Evolutionary conservation across 495 filamentous ascomycete genomes (phyloP).

Genomic region (Hypomontagnella submonticulosa): DNA sequence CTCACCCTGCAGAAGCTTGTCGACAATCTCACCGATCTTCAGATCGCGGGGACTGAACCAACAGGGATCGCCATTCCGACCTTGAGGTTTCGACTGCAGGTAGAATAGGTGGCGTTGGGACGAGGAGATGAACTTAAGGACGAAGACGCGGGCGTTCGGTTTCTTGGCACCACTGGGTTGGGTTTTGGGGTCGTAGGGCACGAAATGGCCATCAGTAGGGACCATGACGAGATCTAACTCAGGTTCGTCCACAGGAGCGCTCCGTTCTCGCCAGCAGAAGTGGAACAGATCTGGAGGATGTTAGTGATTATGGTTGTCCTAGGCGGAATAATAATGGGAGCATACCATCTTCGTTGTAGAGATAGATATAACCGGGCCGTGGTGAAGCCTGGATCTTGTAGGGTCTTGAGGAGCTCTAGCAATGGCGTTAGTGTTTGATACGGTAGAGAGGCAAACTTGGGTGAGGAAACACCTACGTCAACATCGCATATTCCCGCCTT

Average conservation of each 20-base stretch:
- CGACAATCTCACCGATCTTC: constrained; percentile 85
- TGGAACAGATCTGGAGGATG: constrained; percentile 77
- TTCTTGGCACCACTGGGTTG: constrained; percentile 63
- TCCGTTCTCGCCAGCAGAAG: constrained; percentile 89
- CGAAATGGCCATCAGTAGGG: constrained; percentile 85
- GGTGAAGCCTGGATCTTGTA: constrained; percentile 73
- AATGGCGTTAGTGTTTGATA: constrained; percentile 45
- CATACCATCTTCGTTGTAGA: constrained; percentile 90
- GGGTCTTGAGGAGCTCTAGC: constrained; percentile 67
- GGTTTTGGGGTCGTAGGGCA: constrained; percentile 72
- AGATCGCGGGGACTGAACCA: constrained; percentile 85
- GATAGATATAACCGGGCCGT: constrained; percentile 88
- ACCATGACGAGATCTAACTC: constrained; percentile 55
- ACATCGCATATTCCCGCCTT: constrained; percentile 94
- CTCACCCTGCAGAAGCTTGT: constrained; percentile 84
- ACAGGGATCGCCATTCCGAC: constrained; percentile 73
- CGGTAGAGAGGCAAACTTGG: constrained; percentile 3
- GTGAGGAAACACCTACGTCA: constrained; percentile 68
- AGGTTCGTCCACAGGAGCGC: constrained; percentile 38
- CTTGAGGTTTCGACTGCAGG: constrained; percentile 89
- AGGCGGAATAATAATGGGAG: neutral
- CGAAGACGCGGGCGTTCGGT: constrained; percentile 91
- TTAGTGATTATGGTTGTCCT: constrained; percentile 34
- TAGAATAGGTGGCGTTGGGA: constrained; percentile 94
- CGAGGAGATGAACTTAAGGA: constrained; percentile 93